Conservation (phyloP, 1,284 basidiomycete genomes). For the Moniliophthora roreri region DNA sequence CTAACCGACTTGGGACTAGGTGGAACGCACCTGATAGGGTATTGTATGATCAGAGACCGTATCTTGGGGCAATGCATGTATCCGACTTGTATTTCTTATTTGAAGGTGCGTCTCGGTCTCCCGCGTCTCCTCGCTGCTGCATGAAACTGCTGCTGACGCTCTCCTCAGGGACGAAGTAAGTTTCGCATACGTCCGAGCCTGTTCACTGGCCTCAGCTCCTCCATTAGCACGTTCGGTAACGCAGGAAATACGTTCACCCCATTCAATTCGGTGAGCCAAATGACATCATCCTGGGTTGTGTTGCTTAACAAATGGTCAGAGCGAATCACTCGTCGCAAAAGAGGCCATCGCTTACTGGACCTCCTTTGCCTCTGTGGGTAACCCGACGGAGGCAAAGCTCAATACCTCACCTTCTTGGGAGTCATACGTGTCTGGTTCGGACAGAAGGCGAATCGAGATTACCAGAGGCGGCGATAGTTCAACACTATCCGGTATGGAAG, state of each 20-base stretch:
- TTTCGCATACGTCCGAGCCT: neutral
- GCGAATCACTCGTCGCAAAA: conserved; percentile 35
- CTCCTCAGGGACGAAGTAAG: conserved; percentile 35
- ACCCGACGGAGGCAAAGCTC: conserved; percentile 31
- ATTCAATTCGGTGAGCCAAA: conserved; percentile 38
- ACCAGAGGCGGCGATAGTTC: conserved; percentile 22
- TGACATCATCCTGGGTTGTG: conserved; percentile 2
- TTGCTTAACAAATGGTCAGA: conserved; percentile 24
- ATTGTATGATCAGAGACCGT: conserved; percentile 34
- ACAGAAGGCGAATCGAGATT: conserved; percentile 21
- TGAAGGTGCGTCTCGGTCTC: conserved; percentile 36
- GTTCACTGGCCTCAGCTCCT: neutral
- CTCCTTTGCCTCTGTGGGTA: conserved; percentile 36
- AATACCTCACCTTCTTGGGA: conserved; percentile 33
- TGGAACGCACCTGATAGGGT: conserved; percentile 46
- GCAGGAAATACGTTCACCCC: conserved; percentile 38
- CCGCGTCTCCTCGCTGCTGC: neutral
- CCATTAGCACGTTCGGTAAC: conserved; percentile 27
- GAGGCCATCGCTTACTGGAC: conserved; percentile 48
- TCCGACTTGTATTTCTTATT: conserved; percentile 46
- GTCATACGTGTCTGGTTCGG: conserved; percentile 15
- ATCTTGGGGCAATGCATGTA: conserved; percentile 42
- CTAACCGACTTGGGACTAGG: no score
- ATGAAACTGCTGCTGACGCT: neutral
- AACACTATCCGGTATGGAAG: conserved; percentile 30